Evolutionary conservation across 1,284 basidiomycete genomes (phyloP), one percentile per base, ranked within the genome.

Genomic region (Sporisorium scitamineum): DNA sequence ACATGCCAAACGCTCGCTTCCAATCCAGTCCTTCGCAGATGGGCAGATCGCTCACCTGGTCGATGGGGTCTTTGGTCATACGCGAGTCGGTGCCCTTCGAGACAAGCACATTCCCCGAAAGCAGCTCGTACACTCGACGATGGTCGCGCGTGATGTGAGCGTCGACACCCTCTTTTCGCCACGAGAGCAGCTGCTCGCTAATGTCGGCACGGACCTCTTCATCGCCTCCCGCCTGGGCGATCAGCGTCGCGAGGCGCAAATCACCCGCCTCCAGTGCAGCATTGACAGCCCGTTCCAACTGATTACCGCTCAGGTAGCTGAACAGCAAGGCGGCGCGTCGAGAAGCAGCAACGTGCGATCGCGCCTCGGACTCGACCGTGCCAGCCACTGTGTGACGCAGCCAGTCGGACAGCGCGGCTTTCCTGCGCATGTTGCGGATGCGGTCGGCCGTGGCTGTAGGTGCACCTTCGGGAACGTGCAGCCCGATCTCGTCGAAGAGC

Each of bases 1-100:
- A 91, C 51, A 97, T 87, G 1, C 94, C 97, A 80, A 99, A 93
- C 0, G 92, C 91, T 16, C 95, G 91, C 86, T 96, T 96, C 97
- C 97, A 99, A 85, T 97, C 95, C 56, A 98, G 87, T 0, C 90
- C 92, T 58, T 90, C 88, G n/a, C 91, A 89, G n/a, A 97, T 88
- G 22, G 90, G 88, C 22, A 94, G 86, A 62, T 93, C 91, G 2
- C 88, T 85, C 79, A 90, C 89, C 26, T 88, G 87, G 76, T 92
- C 91, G 34, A 67, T 88, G 87, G 67, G 88, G 86, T 77, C 91
- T 87, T 84, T 88, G 16, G 83, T 83, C 86, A 64, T 88, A 8
- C 70, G 50, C 11, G 69, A 66, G 11, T 61, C 62, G 24, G 75
- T 69, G 2, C 91, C 92, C 55, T 90, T 88, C 14, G 92, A 87